Percentiles rank a stretch among this genome's conserved stretches.
Conservation (phyloP, 768 basidiomycete species). For the Boletus barrowsii region DNA sequence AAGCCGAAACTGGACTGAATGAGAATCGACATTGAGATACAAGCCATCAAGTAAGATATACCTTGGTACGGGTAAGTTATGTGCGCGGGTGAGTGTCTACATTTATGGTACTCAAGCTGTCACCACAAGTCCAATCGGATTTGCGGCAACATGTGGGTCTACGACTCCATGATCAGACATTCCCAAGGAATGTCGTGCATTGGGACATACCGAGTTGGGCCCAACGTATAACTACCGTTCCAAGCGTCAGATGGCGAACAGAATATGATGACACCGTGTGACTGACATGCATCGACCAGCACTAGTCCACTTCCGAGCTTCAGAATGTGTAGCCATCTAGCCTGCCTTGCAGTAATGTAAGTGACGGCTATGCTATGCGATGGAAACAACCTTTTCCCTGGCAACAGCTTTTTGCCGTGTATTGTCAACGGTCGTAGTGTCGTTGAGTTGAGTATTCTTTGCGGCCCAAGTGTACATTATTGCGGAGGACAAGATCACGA, state of each 20-base stretch:
- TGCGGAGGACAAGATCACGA: conserved; percentile 54
- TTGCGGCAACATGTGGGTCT: conserved; percentile 41
- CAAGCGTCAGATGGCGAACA: conserved; percentile 1
- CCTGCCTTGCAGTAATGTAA: conserved; percentile 42
- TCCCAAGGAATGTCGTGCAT: not conserved
- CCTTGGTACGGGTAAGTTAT: no score
- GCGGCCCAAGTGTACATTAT: conserved; percentile 87
- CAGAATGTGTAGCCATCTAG: conserved; percentile 55
- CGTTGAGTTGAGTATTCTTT: conserved; percentile 45
- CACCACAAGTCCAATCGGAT: no score
- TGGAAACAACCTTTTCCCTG: conserved; percentile 27
- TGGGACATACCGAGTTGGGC: conserved; percentile 56
- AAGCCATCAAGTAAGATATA: not conserved
- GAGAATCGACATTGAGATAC: not conserved
- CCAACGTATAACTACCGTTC: conserved; percentile 68
- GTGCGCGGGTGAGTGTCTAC: no score
- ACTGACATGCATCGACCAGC: conserved; percentile 71
- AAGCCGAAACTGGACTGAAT: not conserved
- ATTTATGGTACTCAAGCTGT: no score
- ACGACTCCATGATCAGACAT: not conserved
- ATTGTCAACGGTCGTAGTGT: not conserved
- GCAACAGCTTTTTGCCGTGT: conserved; percentile 2
- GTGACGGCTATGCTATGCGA: not conserved
- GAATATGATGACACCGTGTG: not conserved
- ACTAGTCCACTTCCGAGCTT: conserved; percentile 58